These are phyloP conservation scores for Aschersonia sp. DNA, from an alignment of 2,329 filamentous ascomycete genomes.

Conservation along the genomic window DNA sequence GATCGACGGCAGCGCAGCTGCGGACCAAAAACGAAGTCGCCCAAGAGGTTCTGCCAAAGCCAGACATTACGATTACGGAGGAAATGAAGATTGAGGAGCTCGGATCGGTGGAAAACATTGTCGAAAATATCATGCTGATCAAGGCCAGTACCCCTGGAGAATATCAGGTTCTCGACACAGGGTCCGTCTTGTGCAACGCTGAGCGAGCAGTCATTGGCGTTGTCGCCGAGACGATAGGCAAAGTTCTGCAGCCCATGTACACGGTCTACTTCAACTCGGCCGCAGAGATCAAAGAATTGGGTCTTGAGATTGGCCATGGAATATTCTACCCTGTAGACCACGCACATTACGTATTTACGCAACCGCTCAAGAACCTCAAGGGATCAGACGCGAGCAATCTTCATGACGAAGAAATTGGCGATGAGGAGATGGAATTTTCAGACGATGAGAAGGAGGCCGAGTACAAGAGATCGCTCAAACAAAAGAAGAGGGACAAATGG, in stretches of 20 bases:
- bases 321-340: conserved; percentile 71
- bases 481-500: conserved; percentile 41
- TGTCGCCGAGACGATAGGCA: conserved; percentile 73
- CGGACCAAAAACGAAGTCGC: conserved; percentile 70
- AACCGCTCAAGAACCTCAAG: conserved; percentile 64
- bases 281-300: conserved; percentile 51
- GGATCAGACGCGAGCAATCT: conserved; percentile 90
- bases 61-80: conserved; percentile 61
- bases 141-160: conserved; percentile 67
- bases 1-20: conserved; percentile 31
- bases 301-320: conserved; percentile 51
- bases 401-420: conserved; percentile 78
- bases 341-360: conserved; percentile 75
- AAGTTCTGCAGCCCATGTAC: conserved; percentile 77
- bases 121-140: conserved; percentile 67
- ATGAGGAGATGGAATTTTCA: conserved; percentile 86
- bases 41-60: conserved; percentile 53
- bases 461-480: conserved; percentile 56
- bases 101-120: conserved; percentile 60
- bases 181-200: conserved; percentile 67
- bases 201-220: conserved; percentile 66
- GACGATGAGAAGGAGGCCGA: conserved; percentile 91
- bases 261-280: conserved; percentile 60
- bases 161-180: conserved; percentile 70
- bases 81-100: conserved; percentile 67